Percentiles rank a stretch among this genome's conserved stretches.
Conservation (phyloP, 306 rosid species). For the Casuarina cunninghamiana region DNA sequence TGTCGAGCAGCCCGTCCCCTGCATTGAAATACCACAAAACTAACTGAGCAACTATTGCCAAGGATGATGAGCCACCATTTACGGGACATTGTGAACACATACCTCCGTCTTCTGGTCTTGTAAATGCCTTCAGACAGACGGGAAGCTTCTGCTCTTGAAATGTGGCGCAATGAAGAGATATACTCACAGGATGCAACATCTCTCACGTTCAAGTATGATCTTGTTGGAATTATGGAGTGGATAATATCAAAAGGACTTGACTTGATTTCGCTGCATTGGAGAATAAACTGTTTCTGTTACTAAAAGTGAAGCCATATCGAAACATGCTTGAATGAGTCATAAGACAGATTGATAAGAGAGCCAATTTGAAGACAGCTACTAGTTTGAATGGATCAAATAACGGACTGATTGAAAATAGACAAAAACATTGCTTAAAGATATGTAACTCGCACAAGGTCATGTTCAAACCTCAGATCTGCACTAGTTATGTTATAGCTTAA, state of each 20-base stretch:
- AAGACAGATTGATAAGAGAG: background rate
- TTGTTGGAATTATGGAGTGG: slow-evolving; percentile 58
- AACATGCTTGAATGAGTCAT: background rate
- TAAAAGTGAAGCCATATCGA: background rate
- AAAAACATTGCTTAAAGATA: background rate
- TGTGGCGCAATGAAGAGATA: slow-evolving; percentile 71
- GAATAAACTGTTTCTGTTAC: slow-evolving; percentile 15
- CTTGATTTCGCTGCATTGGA: slow-evolving; percentile 50
- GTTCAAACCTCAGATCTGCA: background rate
- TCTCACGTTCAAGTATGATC: slow-evolving; percentile 41
- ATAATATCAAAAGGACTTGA: slow-evolving; percentile 39
- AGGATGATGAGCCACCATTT: slow-evolving; percentile 4
- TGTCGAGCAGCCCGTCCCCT: slow-evolving; percentile 64
- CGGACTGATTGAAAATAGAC: background rate
- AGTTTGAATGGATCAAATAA: background rate
- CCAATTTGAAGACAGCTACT: background rate
- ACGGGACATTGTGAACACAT: slow-evolving; percentile 11
- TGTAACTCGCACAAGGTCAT: background rate
- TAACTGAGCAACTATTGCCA: slow-evolving; percentile 27
- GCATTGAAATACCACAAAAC: slow-evolving; percentile 31
- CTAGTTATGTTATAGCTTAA: background rate
- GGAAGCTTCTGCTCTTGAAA: slow-evolving; percentile 63
- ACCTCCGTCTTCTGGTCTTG: slow-evolving; percentile 64
- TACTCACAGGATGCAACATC: slow-evolving; percentile 60
- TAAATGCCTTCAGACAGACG: slow-evolving; percentile 50